These are phyloP conservation scores for Saprolegnia diclina DNA, from an alignment of 352 stramenopile genomes.

Conservation along the genomic window DNA sequence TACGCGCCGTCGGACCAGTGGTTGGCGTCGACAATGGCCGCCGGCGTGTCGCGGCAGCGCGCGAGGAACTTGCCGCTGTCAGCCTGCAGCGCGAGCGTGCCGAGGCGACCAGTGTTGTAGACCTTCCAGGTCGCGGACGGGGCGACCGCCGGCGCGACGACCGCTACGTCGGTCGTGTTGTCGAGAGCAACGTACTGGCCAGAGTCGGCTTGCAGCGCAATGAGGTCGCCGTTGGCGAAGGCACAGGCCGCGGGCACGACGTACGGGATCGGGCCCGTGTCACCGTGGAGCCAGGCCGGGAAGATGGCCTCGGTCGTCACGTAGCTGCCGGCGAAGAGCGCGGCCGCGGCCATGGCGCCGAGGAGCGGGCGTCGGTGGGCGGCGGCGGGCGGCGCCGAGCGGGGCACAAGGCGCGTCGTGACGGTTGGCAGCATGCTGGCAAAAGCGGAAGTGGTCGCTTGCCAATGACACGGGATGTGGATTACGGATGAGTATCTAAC, in stretches of 20 bases:
- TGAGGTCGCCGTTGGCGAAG: constrained; percentile 1
- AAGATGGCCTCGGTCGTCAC: neutral
- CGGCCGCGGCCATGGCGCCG: neutral
- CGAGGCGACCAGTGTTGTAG: neutral
- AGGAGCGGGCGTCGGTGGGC: neutral
- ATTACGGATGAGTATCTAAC: neutral
- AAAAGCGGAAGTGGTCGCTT: neutral
- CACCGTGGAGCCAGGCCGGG: neutral
- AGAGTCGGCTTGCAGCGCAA: constrained; percentile 12
- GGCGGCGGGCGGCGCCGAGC: no score
- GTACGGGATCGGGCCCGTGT: neutral
- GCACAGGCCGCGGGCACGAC: neutral
- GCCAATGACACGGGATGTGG: neutral
- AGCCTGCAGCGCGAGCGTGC: constrained; percentile 16
- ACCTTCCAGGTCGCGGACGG: neutral
- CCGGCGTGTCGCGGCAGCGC: constrained; percentile 10
- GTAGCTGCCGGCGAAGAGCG: neutral
- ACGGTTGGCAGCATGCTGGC: neutral
- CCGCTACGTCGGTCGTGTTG: neutral
- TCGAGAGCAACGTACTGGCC: constrained; percentile 1
- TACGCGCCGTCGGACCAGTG: constrained; percentile 5
- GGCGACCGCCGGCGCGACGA: neutral
- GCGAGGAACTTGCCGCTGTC: constrained; percentile 21
- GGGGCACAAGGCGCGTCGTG: neutral
- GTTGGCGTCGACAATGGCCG: neutral